phyloP scores from a whole-genome alignment of 768 basidiomycete genomes.

The Bullera alba region DNA sequence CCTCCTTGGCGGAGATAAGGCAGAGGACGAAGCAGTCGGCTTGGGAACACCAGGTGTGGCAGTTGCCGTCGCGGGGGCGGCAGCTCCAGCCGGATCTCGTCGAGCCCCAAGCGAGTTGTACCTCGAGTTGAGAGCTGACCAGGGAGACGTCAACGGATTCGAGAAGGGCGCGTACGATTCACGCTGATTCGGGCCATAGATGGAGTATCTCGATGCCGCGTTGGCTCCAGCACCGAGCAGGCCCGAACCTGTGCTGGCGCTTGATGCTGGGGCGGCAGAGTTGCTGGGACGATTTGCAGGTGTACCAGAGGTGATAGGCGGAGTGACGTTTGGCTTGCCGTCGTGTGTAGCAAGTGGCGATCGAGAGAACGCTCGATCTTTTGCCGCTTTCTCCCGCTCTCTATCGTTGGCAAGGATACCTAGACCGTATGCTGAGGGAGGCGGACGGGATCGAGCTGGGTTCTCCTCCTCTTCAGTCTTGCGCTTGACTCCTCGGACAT shows the following conservation, averaged over 20 bases:
- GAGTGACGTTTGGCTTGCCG: background rate
- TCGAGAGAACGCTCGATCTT: conserved; percentile 20
- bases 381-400: too few relatives aligned
- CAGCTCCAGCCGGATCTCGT: too few relatives aligned
- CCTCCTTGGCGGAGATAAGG: conserved; percentile 1
- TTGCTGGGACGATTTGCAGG: background rate
- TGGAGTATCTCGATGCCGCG: conserved; percentile 25
- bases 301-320: background rate
- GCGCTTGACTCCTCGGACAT: conserved; percentile 34
- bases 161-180: too few relatives aligned
- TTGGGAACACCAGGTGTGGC: background rate
- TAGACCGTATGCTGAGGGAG: conserved; percentile 13
- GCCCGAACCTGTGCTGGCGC: conserved; percentile 3
- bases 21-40: background rate
- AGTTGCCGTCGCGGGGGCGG: background rate
- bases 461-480: conserved; percentile 29
- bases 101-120: conserved; percentile 3
- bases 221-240: conserved; percentile 1
- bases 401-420: conserved; percentile 9
- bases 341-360: conserved; percentile 13
- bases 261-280: background rate
- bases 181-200: conserved; percentile 30
- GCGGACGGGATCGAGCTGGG: conserved; percentile 7
- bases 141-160: conserved; percentile 21
- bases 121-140: conserved; percentile 9